phyloP scores from a whole-genome alignment of 768 basidiomycete species.

The Xanthoconium stramineum region DNA sequence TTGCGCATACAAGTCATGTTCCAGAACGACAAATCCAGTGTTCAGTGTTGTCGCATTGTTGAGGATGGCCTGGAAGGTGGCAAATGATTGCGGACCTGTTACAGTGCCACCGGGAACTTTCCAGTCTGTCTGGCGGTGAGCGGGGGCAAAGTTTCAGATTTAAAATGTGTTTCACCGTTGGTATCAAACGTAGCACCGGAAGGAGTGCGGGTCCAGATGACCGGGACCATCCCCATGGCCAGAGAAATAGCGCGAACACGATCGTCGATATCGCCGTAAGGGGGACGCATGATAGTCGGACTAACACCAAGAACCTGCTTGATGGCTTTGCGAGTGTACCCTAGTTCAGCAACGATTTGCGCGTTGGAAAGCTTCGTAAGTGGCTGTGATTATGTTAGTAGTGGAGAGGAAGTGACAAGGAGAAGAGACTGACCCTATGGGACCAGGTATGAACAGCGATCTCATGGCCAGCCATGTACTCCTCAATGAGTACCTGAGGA shows the following conservation, averaged over 20 bases:
- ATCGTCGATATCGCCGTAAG: constrained; percentile 87
- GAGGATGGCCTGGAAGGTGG: constrained; percentile 73
- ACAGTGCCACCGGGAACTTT: constrained; percentile 75
- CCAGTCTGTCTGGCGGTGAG: constrained; percentile 60
- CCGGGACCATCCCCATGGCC: constrained; percentile 88
- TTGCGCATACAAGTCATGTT: constrained; percentile 82
- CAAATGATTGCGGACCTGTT: constrained; percentile 59
- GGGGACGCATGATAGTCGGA: constrained; percentile 76
- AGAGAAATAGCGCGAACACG: constrained; percentile 87
- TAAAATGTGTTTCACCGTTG: constrained; percentile 45
- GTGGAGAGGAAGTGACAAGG: neutral
- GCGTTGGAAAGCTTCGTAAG: constrained; percentile 71
- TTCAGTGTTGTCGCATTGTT: constrained; percentile 56
- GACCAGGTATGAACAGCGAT: constrained; percentile 92
- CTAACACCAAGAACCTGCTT: constrained; percentile 71
- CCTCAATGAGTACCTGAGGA: constrained; percentile 70
- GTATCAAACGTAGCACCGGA: constrained; percentile 62
- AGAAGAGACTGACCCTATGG: constrained; percentile 49
- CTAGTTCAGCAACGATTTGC: constrained; percentile 89
- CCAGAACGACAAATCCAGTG: constrained; percentile 82
- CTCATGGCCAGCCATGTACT: constrained; percentile 79
- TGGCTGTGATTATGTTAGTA: constrained; percentile 37
- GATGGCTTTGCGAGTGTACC: constrained; percentile 88
- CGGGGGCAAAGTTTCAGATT: neutral
- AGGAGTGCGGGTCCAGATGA: constrained; percentile 81